These are phyloP conservation scores for Kodamaea plutei DNA, from an alignment of 1,139 yeast genomes.

Conservation along the genomic window DNA sequence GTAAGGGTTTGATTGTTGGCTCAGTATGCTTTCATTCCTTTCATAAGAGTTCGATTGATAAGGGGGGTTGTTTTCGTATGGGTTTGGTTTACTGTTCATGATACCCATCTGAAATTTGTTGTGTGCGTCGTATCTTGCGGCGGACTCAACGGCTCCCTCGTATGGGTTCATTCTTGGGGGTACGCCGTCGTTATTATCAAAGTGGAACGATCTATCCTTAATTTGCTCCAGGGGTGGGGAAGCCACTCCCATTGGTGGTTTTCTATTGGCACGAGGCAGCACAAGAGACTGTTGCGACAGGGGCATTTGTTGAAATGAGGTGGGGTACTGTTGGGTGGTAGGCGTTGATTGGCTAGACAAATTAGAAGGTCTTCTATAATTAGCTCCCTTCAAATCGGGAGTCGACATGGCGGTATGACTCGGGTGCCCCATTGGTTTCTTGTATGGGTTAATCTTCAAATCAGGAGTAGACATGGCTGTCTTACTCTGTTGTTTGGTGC, in stretches of 20 bases:
- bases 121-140: not conserved
- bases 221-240: not conserved
- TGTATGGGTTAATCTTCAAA: slow-evolving; percentile 1
- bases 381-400: slow-evolving; percentile 3
- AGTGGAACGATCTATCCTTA: not conserved
- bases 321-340: not conserved
- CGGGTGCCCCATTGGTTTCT: not conserved
- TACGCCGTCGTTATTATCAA: slow-evolving; percentile 1
- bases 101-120: not conserved
- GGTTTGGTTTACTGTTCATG: not conserved
- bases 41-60: not conserved
- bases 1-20: not conserved
- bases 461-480: slow-evolving; percentile 8
- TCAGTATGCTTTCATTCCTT: not conserved
- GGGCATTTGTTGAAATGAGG: not conserved
- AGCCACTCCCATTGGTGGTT: slow-evolving; percentile 1
- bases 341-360: not conserved
- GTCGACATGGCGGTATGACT: slow-evolving; percentile 3
- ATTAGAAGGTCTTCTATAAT: not conserved
- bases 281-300: not conserved
- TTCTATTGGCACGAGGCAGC: slow-evolving; percentile 2
- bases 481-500: slow-evolving; percentile 6
- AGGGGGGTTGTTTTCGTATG: not conserved
- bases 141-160: slow-evolving; percentile 3
- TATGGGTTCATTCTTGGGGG: slow-evolving; percentile 7